Evolutionary conservation across 768 basidiomycete species (phyloP).

Genomic region (Suillus lakei): DNA sequence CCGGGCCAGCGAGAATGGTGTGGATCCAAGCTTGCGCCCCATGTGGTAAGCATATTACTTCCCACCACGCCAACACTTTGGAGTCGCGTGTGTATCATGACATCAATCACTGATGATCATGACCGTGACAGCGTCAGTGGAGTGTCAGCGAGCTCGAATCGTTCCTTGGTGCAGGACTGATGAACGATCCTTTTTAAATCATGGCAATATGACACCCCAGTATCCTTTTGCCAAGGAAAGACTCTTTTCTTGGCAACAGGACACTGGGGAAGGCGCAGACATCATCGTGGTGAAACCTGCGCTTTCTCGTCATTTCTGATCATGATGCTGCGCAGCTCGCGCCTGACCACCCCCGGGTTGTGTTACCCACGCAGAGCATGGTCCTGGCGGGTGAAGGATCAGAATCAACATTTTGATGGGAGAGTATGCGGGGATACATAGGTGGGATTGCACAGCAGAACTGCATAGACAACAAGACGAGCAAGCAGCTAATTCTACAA

Average conservation of each 20-base stretch:
- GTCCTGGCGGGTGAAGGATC: neutral
- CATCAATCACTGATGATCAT: neutral
- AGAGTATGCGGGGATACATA: neutral
- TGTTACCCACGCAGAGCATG: neutral
- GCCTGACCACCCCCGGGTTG: neutral
- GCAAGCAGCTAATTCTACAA: neutral
- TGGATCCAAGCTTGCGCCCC: too few relatives aligned
- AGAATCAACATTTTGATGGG: slow-evolving; percentile 5
- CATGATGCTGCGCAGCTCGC: neutral
- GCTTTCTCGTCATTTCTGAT: neutral
- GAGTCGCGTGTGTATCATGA: neutral
- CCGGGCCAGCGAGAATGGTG: too few relatives aligned
- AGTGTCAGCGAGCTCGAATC: neutral
- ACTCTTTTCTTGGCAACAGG: neutral
- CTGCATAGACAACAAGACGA: neutral
- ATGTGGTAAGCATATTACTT: neutral
- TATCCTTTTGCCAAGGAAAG: neutral
- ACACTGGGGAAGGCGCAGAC: neutral
- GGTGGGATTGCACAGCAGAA: neutral
- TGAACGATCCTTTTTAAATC: neutral
- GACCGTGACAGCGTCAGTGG: neutral
- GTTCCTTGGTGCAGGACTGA: neutral
- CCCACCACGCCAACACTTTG: neutral
- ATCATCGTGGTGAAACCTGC: neutral
- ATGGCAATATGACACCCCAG: neutral